Evolutionary conservation across 495 filamentous ascomycete species (phyloP).

Genomic region (Evernia prunastri): DNA sequence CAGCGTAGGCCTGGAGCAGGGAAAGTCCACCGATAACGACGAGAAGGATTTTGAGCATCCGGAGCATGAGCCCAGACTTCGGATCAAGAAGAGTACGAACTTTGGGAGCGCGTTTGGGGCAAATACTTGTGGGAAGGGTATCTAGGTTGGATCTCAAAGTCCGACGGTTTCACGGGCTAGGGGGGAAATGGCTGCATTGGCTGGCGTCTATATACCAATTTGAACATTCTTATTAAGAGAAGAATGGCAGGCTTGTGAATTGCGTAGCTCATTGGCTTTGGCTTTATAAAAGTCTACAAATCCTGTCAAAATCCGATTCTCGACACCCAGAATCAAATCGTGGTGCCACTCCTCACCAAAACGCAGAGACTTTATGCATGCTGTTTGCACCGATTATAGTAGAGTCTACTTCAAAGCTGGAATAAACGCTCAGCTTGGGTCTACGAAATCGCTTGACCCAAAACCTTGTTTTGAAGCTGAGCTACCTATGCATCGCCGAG

Average conservation of each 20-base stretch:
- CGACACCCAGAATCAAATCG: too few species aligned
- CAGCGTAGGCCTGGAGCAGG: conserved; percentile 17
- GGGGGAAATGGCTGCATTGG: not conserved
- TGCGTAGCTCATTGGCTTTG: not conserved
- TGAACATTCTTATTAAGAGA: not conserved
- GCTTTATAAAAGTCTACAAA: not conserved
- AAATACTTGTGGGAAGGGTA: conserved; percentile 10
- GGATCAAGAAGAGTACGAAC: conserved; percentile 28
- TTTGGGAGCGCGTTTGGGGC: conserved; percentile 26
- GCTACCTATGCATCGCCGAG: too few species aligned
- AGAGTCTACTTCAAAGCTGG: too few species aligned
- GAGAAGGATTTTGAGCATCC: conserved; percentile 23
- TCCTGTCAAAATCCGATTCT: too few species aligned
- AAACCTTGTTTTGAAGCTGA: too few species aligned
- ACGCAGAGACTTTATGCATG: too few species aligned
- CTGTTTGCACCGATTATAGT: too few species aligned
- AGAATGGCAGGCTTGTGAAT: not conserved
- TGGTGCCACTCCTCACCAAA: too few species aligned
- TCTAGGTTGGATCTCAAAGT: not conserved
- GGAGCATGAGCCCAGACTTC: conserved; percentile 20
- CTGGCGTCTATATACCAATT: conserved; percentile 1
- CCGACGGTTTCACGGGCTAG: not conserved
- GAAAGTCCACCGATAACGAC: conserved; percentile 13
- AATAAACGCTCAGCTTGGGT: too few species aligned
- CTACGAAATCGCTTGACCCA: too few species aligned